A percentile compares a stretch with the other conserved stretches of the same genome.
Evolutionary conservation across 805 yeast genomes (phyloP).

Genomic region (Kuraishia capsulata): DNA sequence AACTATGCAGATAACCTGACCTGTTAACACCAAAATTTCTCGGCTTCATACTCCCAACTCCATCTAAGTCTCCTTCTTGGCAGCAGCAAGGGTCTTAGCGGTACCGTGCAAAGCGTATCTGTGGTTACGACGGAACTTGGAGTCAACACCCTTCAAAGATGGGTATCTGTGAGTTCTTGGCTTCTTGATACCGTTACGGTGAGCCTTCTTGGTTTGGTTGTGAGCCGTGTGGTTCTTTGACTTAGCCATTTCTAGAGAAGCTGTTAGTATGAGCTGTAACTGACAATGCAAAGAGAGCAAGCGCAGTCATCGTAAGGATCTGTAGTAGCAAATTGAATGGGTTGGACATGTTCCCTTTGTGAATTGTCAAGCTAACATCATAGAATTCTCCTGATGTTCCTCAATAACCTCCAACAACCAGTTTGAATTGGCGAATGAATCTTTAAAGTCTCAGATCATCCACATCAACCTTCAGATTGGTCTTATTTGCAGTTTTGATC

Average conservation of each 20-base stretch:
- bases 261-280: neutral
- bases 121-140: conserved; percentile 99
- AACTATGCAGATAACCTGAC: too few relatives aligned
- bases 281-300: neutral
- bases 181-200: conserved; percentile 99
- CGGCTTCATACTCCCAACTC: too few relatives aligned
- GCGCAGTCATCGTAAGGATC: neutral
- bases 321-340: neutral
- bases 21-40: too few relatives aligned
- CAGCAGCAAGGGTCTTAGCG: conserved; percentile 85
- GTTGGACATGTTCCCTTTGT: too few relatives aligned
- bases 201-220: conserved; percentile 99
- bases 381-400: too few relatives aligned
- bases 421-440: too few relatives aligned
- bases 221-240: conserved; percentile 99
- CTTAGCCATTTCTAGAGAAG: conserved; percentile 86
- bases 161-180: conserved; percentile 98
- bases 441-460: too few relatives aligned
- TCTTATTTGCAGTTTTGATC: too few relatives aligned
- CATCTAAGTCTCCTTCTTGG: conserved; percentile 22
- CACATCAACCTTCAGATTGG: too few relatives aligned
- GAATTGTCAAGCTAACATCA: too few relatives aligned
- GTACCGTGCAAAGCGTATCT: conserved; percentile 98
- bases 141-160: conserved; percentile 96
- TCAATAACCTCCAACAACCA: too few relatives aligned